A percentile compares a stretch with the other conserved stretches of the same genome.
phyloP scores from a whole-genome alignment of 208 protist genomes.

The Porcisia deanei region DNA sequence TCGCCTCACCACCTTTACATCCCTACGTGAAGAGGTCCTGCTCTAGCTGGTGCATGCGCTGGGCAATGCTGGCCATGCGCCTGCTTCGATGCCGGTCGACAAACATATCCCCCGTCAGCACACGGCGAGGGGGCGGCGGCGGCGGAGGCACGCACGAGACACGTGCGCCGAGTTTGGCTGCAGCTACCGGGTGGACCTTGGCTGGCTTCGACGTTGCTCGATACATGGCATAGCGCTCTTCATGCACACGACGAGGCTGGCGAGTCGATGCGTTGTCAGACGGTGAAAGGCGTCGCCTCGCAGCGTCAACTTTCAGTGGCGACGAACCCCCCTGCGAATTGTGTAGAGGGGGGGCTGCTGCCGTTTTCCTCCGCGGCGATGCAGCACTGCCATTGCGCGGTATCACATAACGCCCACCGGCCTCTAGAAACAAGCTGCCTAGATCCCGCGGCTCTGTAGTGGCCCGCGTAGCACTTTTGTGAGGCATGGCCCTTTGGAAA shows the following conservation, averaged over 20 bases:
- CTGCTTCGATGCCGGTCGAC: constrained; percentile 27
- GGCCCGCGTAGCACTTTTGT: neutral
- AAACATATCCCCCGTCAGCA: constrained; percentile 11
- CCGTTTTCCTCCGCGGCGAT: neutral
- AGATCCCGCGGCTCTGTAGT: constrained; percentile 3
- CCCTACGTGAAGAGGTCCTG: constrained; percentile 25
- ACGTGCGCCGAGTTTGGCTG: neutral
- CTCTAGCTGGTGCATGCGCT: constrained; percentile 50
- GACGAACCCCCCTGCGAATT: neutral
- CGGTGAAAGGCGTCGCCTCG: neutral
- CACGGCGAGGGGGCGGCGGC: neutral
- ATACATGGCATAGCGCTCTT: constrained; percentile 39
- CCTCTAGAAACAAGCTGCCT: constrained; percentile 3
- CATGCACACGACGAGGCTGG: neutral
- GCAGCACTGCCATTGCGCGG: neutral
- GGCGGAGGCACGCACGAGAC: neutral
- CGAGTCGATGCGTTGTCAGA: neutral
- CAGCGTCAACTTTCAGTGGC: neutral
- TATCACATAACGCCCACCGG: constrained; percentile 1
- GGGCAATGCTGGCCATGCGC: constrained; percentile 32
- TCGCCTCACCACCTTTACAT: neutral
- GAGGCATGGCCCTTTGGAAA: neutral
- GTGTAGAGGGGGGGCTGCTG: neutral
- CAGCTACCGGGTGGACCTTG: neutral
- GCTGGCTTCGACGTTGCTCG: constrained; percentile 8